These are phyloP conservation scores for Quercus alba DNA, from an alignment of 306 rosid genomes.

Conservation along the genomic window DNA sequence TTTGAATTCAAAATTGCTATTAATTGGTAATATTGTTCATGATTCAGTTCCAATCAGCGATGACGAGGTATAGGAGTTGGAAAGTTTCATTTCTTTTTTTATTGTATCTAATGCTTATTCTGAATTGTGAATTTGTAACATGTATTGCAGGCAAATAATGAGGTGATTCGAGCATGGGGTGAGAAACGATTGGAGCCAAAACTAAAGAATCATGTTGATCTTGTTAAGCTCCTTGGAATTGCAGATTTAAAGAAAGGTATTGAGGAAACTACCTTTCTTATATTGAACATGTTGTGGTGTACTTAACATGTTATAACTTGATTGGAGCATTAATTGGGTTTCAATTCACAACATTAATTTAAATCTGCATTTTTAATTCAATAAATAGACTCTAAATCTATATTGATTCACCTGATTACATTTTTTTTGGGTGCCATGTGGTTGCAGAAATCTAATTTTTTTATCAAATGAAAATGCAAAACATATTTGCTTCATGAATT, in stretches of 20 bases:
- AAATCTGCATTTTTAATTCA: not conserved
- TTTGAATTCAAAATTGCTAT: slow-evolving; percentile 65
- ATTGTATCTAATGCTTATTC: not conserved
- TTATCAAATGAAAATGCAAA: too few species aligned
- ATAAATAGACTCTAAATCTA: not conserved
- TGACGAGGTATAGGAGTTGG: slow-evolving; percentile 60
- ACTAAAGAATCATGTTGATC: slow-evolving; percentile 82
- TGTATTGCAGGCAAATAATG: slow-evolving; percentile 63
- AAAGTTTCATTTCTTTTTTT: not conserved
- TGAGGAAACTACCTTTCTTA: not conserved
- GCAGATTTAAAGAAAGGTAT: slow-evolving; percentile 76
- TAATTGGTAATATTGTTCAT: slow-evolving; percentile 81
- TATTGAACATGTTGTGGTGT: not conserved
- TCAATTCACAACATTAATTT: not conserved
- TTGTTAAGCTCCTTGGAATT: slow-evolving; percentile 74
- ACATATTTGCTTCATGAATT: not conserved
- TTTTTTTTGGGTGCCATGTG: too few species aligned
- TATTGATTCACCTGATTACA: not conserved
- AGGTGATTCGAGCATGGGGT: slow-evolving; percentile 77
- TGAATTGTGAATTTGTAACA: not conserved
- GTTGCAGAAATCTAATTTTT: too few species aligned
- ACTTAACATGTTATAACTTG: not conserved
- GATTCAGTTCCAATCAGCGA: slow-evolving; percentile 76
- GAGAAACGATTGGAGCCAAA: slow-evolving; percentile 76
- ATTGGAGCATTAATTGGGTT: not conserved